phyloP scores from a whole-genome alignment of 2,329 filamentous ascomycete genomes.

The Colletotrichum cordylinicola region DNA sequence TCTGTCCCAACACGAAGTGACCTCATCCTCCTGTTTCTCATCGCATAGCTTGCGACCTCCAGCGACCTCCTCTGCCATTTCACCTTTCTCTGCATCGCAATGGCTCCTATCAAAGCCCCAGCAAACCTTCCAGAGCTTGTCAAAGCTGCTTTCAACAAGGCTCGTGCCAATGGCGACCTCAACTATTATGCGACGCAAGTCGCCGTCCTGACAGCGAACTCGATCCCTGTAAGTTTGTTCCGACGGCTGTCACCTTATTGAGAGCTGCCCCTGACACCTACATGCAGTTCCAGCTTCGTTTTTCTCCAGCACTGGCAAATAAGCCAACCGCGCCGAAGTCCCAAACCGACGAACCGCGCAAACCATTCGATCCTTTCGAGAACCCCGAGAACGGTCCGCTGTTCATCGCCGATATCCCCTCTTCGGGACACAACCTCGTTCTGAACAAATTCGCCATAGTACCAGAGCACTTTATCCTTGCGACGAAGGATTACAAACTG shows the following conservation, averaged over 20 bases:
- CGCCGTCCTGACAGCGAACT: conserved; percentile 48
- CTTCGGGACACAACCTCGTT: conserved; percentile 64
- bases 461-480: conserved; percentile 74
- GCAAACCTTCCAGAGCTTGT: conserved; percentile 58
- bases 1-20: neutral
- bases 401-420: conserved; percentile 55
- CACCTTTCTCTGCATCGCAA: conserved; percentile 22
- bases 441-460: conserved; percentile 80
- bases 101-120: conserved; percentile 47
- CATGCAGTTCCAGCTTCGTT: conserved; percentile 73
- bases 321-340: conserved; percentile 64
- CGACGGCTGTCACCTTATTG: neutral
- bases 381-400: conserved; percentile 60
- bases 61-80: neutral
- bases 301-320: conserved; percentile 70
- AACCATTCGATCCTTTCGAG: conserved; percentile 68
- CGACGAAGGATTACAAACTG: conserved; percentile 66
- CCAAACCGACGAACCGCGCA: conserved; percentile 32
- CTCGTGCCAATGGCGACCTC: conserved; percentile 53
- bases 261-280: neutral
- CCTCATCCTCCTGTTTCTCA: neutral
- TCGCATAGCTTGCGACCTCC: neutral
- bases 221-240: conserved; percentile 43
- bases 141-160: conserved; percentile 52
- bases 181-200: conserved; percentile 62